phyloP scores from a whole-genome alignment of 129 eudicot genomes.

The Chrysanthemum lavandulifolium region DNA sequence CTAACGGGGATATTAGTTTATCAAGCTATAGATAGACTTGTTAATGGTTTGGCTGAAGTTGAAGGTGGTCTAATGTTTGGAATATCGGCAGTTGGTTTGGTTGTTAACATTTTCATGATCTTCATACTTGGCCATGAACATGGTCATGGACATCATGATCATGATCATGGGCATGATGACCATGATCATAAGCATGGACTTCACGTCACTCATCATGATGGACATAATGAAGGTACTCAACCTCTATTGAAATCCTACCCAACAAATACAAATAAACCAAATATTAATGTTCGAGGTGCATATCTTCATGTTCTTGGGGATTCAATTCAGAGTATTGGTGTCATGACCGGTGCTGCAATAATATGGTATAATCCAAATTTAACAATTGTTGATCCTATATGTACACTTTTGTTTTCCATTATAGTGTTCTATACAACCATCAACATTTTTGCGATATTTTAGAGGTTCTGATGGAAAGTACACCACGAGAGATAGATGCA shows the following conservation, averaged over 20 bases:
- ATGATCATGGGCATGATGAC: slow-evolving; percentile 25
- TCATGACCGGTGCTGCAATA: slow-evolving; percentile 60
- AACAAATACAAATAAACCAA: slow-evolving; percentile 33
- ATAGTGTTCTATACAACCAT: slow-evolving; percentile 59
- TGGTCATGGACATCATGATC: slow-evolving; percentile 44
- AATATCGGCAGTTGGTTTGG: slow-evolving; percentile 37
- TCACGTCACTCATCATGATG: slow-evolving; percentile 31
- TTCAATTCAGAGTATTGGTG: slow-evolving; percentile 58
- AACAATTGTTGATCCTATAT: slow-evolving; percentile 57
- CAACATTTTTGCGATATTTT: slow-evolving; percentile 54
- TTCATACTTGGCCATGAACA: slow-evolving; percentile 55
- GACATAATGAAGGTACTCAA: slow-evolving; percentile 19
- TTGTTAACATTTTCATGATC: slow-evolving; percentile 33
- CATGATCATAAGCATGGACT: slow-evolving; percentile 26
- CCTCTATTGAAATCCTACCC: slow-evolving; percentile 38
- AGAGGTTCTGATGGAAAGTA: slow-evolving; percentile 69
- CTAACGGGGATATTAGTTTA: slow-evolving; percentile 60
- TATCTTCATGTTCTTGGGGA: slow-evolving; percentile 67
- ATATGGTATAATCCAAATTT: slow-evolving; percentile 62
- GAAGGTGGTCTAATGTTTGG: slow-evolving; percentile 60
- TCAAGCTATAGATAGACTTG: slow-evolving; percentile 52
- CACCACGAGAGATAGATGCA: slow-evolving; percentile 70
- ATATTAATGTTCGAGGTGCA: slow-evolving; percentile 60
- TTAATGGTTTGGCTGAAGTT: slow-evolving; percentile 49
- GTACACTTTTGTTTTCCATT: slow-evolving; percentile 59